Conservation (phyloP, 148 eudicot genomes). For the Silene conica region DNA sequence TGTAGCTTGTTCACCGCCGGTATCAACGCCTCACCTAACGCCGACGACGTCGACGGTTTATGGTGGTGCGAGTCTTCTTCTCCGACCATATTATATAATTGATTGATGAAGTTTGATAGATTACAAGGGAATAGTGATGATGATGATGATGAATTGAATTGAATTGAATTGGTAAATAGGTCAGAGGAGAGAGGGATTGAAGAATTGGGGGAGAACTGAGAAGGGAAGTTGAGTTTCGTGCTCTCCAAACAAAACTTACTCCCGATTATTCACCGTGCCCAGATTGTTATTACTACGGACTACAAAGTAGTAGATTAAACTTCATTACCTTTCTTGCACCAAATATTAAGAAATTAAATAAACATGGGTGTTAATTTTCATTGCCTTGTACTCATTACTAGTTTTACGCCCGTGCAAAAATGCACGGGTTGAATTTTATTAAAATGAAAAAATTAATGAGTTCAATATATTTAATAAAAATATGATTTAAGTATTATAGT, state of each 20-base stretch:
- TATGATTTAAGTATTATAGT: no score
- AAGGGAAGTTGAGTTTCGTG: slow-evolving; percentile 21
- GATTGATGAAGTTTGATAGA: neutral
- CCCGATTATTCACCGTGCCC: no score
- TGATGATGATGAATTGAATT: neutral
- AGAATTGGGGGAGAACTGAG: neutral
- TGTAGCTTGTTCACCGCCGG: slow-evolving; percentile 63
- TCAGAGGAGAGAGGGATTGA: slow-evolving; percentile 6
- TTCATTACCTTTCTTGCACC: no score
- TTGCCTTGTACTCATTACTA: no score
- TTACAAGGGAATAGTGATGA: neutral
- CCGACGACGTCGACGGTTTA: neutral
- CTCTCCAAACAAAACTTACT: slow-evolving; percentile 18
- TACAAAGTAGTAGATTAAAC: no score
- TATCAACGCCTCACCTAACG: slow-evolving; percentile 44
- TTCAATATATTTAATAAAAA: no score
- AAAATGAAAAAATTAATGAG: no score
- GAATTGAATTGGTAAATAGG: slow-evolving; percentile 4
- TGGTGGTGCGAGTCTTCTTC: slow-evolving; percentile 18
- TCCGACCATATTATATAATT: slow-evolving; percentile 13
- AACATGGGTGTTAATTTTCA: no score
- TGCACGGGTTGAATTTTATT: no score
- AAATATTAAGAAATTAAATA: neutral
- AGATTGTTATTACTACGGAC: no score
- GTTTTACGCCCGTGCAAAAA: no score